Base-by-base conservation (phyloP, 1,284 basidiomycete genomes). In the Apiotrichum mycotoxinovorans region DNA sequence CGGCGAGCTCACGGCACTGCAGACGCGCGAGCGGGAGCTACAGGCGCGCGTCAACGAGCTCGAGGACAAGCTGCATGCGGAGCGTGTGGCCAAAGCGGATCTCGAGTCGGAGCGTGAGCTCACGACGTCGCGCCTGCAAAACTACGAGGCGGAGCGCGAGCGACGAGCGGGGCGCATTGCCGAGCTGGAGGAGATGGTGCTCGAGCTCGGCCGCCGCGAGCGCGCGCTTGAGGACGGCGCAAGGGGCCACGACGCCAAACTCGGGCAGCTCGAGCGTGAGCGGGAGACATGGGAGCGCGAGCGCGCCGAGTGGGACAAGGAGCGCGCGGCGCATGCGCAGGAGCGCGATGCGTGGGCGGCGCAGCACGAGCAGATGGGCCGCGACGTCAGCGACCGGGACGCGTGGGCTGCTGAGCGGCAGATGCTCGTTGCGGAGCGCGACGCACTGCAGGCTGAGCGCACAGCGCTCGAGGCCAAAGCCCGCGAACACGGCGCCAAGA, bases 251-350 rank as follows among this genome's bases (percentile, higher is more conserved):
- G 66, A 75, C 45, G 58, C 64, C 18, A 43, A 63, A 15, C 62
- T 66, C 38, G 18, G 38, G 18, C 38, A 42, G 3, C 84, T 87
- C 83, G 79, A 78, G 38, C 60, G 55, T 47, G 80, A 84, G 40
- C 49, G 62, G 46, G 59, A 58, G 20, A 46, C 34, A 15, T 65
- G 63, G 54, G 57, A 61, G 25, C 52, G 58, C 38, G 71, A 73
- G 54, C 35, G 26, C 23, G 35, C 26, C 5, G 5, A 26, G 51
- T 38, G 33, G 50, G 51, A 56, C 25, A 20, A 33, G 33, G 51
- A 58, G 41, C 54, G 54, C 11, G 30, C 33, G 7, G 38, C 42
- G 33, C 37, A 22, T 62, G 44, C 34, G 5, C 8, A 26, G 20
- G 45, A 47, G 12, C 48, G 42, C 38, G 49, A 48, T 4, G 38